Base-by-base conservation (phyloP, 2,329 filamentous ascomycete genomes). In the Paecilomyces variotii region DNA sequence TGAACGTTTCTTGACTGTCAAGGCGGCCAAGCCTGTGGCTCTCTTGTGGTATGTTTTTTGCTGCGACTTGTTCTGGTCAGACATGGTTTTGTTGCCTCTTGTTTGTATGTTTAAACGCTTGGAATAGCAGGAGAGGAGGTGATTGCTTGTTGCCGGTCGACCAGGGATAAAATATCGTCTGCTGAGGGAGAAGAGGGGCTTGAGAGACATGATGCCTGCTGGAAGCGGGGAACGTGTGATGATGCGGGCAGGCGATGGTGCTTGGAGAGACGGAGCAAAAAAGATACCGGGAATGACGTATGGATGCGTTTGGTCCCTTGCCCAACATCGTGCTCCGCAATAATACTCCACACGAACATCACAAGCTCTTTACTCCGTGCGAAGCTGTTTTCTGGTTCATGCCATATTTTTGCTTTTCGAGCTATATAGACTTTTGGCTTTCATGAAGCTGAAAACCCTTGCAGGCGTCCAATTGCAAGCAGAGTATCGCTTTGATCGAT, bases 11-110 rank as follows among this genome's bases (percentile, higher is more conserved):
- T 85, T 84, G 6, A 83, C 87, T 1, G 90, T 95, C 53, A 79
- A 74, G 54, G 86, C 79, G 25, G 91, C 90, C 57, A 80, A 73
- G 9, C 89, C 90, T 2, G 87, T 89, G 19, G 89, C 86, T 70
- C 86, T 89, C 66, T 86, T 88, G 70, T 87, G 83, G 63, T 86
- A 84, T 1, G 84, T 84, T 74, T 90, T 91, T 78, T 88, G 79
- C 60, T 76, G 68, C 58, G 74, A 71, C 61, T 72, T 78, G 61
- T 76, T 79, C 64, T 76, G 71, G 69, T 80, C 76, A 67, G 78
- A 73, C 76, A 81, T 81, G 57, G 65, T 74, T 68, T 60, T 66
- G 53, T 61, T 62, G 19, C 14, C 26, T 27, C 25, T 52, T 45
- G 30, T 9, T 50, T 25, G 50, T 26, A 28, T 26, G 27, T 26